A percentile compares a stretch with the other conserved stretches of the same genome.
Evolutionary conservation across 192 early-diverging fungal species (phyloP).

Genomic region (Umbelopsis ramanniana): DNA sequence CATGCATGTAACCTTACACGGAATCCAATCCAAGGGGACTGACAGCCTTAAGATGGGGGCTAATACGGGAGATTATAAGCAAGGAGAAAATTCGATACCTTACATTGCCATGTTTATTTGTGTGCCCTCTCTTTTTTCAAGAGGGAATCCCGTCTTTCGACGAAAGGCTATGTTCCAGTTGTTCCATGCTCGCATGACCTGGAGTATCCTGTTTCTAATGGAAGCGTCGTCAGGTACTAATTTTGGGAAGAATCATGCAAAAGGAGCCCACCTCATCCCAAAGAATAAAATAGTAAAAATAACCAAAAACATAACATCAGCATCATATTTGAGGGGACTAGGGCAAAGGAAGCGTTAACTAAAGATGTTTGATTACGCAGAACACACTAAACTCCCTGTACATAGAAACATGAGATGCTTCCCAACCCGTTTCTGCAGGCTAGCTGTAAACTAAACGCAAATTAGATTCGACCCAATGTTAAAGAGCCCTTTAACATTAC

Average conservation of each 20-base stretch:
- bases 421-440: constrained; percentile 1
- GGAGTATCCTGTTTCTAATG: neutral
- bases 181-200: neutral
- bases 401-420: constrained; percentile 17
- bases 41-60: neutral
- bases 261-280: neutral
- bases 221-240: neutral
- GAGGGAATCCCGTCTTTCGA: neutral
- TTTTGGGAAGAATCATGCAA: neutral
- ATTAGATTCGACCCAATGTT: neutral
- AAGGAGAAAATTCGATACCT: neutral
- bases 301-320: too few relatives aligned
- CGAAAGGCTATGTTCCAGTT: neutral
- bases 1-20: constrained; percentile 6
- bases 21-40: neutral
- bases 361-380: constrained; percentile 11
- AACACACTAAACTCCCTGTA: neutral
- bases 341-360: constrained; percentile 5
- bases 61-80: constrained; percentile 16
- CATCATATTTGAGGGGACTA: neutral
- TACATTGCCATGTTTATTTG: neutral
- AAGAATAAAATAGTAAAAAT: neutral
- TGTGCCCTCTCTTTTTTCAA: neutral
- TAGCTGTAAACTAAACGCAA: constrained; percentile 16
- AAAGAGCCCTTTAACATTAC: neutral